Base-by-base conservation (phyloP, 176 grass and related monocot species). In the Avena eriantha region DNA sequence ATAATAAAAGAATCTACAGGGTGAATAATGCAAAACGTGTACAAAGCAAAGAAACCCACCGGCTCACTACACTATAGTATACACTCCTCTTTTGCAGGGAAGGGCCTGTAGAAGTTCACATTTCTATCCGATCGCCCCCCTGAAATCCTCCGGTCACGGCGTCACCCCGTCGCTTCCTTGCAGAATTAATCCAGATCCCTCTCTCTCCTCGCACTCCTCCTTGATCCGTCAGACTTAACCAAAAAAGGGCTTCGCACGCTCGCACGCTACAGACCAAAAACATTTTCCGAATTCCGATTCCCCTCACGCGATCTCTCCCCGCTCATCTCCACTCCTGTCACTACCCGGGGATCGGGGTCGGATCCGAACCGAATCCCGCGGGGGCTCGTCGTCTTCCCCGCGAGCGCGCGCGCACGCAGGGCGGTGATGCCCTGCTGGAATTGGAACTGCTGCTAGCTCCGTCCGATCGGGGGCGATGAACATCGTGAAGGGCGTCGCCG, bases 401-500 rank as follows among this genome's bases (percentile, higher is more conserved):
- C 81, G 33, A 35, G 78, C 57, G 48, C 29, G 80, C 65, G 48
- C 29, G 80, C 65, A 31, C 61, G 63, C 65, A 22, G 50, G 50
- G 77, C 26, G 83, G 89, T 87, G 89, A 90, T 90, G 89, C 74
- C 75, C 89, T 80, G 65, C 83, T 69, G 43, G 89, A 68, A 68
- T 84, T 83, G 64, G 74, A 39, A 29, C 76, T 2, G 55, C 87
- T 79, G 74, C 88, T 89, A 91, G 80, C 89, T 14, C 57, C 89
- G 47, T 81, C 26, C 76, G 69, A 91, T 91, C 89, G 81, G 85
- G 50, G 81, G 76, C 81, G 81, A 98, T 98, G 96, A 98, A 98
- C 81, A 92, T 98, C 82, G 92, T 98, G 13, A 96, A 94, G 84
- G 96, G 96, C 31, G 96, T 98, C 59, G 96, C 96, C 69, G 93